These are phyloP conservation scores for Ustilago vetiveriae DNA, from an alignment of 1,284 basidiomycete genomes.

Conservation along the genomic window DNA sequence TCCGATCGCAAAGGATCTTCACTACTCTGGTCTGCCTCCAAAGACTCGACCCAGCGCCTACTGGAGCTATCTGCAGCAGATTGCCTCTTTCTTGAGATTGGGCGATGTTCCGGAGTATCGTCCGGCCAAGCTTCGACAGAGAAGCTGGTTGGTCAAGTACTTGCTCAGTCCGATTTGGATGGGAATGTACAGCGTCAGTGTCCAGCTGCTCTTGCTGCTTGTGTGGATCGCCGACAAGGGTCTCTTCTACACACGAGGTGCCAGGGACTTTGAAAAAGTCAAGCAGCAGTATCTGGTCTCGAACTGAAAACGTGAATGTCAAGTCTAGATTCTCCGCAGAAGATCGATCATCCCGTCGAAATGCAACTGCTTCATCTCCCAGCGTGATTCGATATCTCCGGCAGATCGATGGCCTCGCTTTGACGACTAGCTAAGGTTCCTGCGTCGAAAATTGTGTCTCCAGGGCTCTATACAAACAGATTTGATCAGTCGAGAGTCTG, in stretches of 20 bases:
- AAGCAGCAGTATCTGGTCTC: constrained; percentile 7
- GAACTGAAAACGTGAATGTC: no score
- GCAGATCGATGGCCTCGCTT: no score
- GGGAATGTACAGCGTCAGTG: neutral
- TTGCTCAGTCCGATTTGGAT: constrained; percentile 1
- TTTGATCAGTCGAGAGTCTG: no score
- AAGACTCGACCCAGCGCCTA: constrained; percentile 2
- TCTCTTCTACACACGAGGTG: constrained; percentile 19
- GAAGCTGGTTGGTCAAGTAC: neutral
- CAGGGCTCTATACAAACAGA: no score
- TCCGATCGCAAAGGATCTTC: constrained; percentile 19
- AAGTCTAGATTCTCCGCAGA: no score
- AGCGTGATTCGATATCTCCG: no score
- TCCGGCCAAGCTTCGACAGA: neutral
- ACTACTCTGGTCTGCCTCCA: constrained; percentile 9
- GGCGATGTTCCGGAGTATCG: constrained; percentile 37
- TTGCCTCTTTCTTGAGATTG: constrained; percentile 15
- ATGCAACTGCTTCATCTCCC: no score
- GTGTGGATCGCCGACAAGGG: constrained; percentile 18
- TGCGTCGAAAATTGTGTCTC: no score
- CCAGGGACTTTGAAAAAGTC: constrained; percentile 13
- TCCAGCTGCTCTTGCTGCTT: constrained; percentile 8
- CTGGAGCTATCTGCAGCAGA: constrained; percentile 22
- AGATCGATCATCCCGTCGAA: no score
- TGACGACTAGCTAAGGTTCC: no score